Evolutionary conservation across 305 asterid species (phyloP).

Genomic region (Solanum hybrid): DNA sequence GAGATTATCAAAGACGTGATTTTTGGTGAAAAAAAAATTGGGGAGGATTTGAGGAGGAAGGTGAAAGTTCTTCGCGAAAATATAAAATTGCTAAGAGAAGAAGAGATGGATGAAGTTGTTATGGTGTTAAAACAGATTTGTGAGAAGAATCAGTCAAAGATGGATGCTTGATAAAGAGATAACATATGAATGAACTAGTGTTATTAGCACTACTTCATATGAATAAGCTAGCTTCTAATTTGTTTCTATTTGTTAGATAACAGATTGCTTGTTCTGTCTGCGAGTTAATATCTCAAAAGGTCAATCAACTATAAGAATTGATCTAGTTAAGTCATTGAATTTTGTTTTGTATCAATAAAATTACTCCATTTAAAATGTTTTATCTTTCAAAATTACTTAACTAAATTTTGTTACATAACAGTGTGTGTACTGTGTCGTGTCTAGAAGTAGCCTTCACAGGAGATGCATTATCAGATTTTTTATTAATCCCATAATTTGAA

Average conservation of each 20-base stretch:
- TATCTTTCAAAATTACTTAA: neutral
- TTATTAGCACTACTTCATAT: too few relatives aligned
- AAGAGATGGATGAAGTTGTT: neutral
- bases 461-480: neutral
- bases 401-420: neutral
- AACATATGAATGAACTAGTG: neutral
- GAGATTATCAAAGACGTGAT: neutral
- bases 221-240: too few relatives aligned
- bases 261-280: too few relatives aligned
- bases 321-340: too few relatives aligned
- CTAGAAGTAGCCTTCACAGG: neutral
- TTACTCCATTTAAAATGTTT: too few relatives aligned
- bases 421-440: neutral
- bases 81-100: neutral
- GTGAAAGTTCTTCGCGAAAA: neutral
- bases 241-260: too few relatives aligned
- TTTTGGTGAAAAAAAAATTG: neutral
- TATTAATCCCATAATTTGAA: neutral
- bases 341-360: too few relatives aligned
- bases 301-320: too few relatives aligned
- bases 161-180: neutral
- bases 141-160: neutral
- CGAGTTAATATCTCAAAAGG: too few relatives aligned
- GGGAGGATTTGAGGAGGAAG: neutral
- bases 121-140: neutral